Base-by-base conservation (phyloP, 2,329 filamentous ascomycete species). In the Claviceps sp. region DNA sequence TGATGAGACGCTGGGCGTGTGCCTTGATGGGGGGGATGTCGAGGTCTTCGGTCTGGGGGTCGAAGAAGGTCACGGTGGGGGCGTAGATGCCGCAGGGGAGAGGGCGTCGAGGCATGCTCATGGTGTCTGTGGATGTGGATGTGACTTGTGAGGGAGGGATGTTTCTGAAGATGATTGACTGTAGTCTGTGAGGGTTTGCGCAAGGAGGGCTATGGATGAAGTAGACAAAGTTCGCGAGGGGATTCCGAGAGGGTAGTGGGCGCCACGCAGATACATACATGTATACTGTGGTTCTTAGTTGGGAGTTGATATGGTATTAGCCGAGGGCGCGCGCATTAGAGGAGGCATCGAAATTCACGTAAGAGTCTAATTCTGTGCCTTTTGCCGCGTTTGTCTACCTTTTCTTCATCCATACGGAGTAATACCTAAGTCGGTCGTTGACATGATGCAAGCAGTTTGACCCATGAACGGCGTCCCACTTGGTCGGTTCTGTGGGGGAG, bases 61-160 rank as follows among this genome's bases (percentile, higher is more conserved):
- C 74, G 73, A 95, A 95, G 68, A 95, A 94, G 62, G 88, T 94
- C 82, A 93, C 88, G 55, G 86, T 91, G 26, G 89, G 89, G 55
- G 86, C 86, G 68, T 93, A 94, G 65, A 93, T 89, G 65, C 88
- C 87, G 62, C 84, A 84, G 45, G 85, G 84, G 52, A 94, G 78
- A 52, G 47, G 19, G 45, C 52, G 52, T 37, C 39, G 39, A n/a
- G 51, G 11, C 51, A 47, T 46, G 43, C 30, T 22, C 30, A 17
- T 34, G 16, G 30, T 17, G 8, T 16, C 5, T 47, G 22, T 47
- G 42, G 16, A 11, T 47, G 22, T 47, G 42, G 16, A 11, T 34
- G 30, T 34, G 26, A 8, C 26, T 30, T 19, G n/a, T 19, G 40
- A 13, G 40, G 40, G 26, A 3, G 26, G 8, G 26, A 30, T 30